Evolutionary conservation across 768 basidiomycete species (phyloP), one percentile per base, ranked within the genome.

Genomic region (Lactarius sanguifluus): DNA sequence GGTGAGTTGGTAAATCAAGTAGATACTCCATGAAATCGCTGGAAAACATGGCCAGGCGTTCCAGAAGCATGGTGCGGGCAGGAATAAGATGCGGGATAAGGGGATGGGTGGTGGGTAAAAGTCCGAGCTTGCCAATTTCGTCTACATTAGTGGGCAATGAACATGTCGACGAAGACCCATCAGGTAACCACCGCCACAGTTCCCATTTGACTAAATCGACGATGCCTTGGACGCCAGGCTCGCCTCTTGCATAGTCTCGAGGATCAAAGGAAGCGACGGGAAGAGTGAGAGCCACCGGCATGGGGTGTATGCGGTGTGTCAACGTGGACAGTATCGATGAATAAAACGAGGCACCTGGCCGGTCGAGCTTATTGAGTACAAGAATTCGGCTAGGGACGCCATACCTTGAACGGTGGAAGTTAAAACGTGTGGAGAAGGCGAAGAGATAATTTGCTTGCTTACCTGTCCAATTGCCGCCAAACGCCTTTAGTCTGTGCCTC

Each of bases 401-500:
- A 76, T 95, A 93, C 72, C 93, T 95, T 43, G 15, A 23, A 64
- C 16, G 52, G 61, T 59, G 45, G 57, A 25, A 67, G 41, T 61
- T 45, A 57, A 54, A 30, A 23, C 36, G 34, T n/a, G 23, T 18
- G 23, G 36, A 62, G 32, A 32, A 32, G 10, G 40, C 25, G 56
- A 45, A 16, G 38, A n/a, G n/a, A n/a, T 80, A 57, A 65, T 70
- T 59, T 38, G 77, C 76, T 72, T 71, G 73, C 80, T 77, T 74
- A 94, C 94, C 90, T 86, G 76, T 94, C 88, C 71, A 95, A 76
- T 75, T 96, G 93, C 62, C 78, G 79, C 94, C 94, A 95, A 55
- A 96, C 94, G 50, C 90, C 91, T 75, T 86, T 89, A 0, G 94
- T 96, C 74, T 96, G 93, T 13, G 91, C 86, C 75, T 95, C 93